Percentiles rank a stretch among this genome's conserved stretches.
These are phyloP conservation scores for Lepidium sativum DNA, from an alignment of 345 rosid species.

Conservation along the genomic window DNA sequence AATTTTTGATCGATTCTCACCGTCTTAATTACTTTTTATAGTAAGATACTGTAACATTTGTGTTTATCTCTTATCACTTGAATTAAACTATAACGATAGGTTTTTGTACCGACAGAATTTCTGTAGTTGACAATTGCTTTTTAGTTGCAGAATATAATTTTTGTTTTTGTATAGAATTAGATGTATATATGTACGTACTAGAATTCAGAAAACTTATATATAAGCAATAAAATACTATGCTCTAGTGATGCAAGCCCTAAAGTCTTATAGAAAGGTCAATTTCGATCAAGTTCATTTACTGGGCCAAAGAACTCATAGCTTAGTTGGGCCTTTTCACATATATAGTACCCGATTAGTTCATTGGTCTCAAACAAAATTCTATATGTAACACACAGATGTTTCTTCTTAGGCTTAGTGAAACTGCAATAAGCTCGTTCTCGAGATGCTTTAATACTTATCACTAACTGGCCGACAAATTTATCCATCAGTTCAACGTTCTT, in stretches of 20 bases:
- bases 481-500: background rate
- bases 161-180: background rate
- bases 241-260: background rate
- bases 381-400: too few species aligned
- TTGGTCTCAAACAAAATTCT: background rate
- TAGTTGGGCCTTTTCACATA: background rate
- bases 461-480: background rate
- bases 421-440: too few species aligned
- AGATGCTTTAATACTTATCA: background rate
- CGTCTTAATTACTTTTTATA: background rate
- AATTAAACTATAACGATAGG: background rate
- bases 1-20: background rate
- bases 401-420: too few species aligned
- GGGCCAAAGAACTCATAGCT: background rate
- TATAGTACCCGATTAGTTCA: background rate
- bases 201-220: too few species aligned
- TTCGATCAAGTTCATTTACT: background rate
- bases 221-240: too few species aligned
- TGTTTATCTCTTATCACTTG: background rate
- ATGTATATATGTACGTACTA: background rate
- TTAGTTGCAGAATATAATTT: background rate
- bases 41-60: background rate
- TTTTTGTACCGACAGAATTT: background rate
- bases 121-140: background rate
- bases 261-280: background rate